Base-by-base conservation (phyloP, 345 rosid genomes). In the Chamaenerion angustifolium region DNA sequence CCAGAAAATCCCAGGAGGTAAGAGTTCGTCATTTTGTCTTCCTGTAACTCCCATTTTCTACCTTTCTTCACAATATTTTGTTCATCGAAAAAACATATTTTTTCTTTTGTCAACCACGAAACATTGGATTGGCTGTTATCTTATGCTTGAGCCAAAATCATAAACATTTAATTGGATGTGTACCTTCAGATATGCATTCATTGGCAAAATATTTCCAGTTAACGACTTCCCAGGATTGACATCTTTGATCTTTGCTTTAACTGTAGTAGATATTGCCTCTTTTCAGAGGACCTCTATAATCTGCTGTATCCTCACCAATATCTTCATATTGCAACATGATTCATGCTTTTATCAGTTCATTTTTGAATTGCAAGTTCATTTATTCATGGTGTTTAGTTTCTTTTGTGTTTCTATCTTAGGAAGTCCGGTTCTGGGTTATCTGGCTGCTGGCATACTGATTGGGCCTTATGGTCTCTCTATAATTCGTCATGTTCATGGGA, bases 1-100 rank as follows among this genome's bases (percentile, higher is more conserved):
- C 81, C 98, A 92, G 79, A 92, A 82, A 71, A 69, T 92, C 71
- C 98, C 98, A 48, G 98, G 98, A 83, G 98, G 98, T 86, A 62
- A 59, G 40, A 60, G 47, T 23, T 31, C 10, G 49, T 25, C 4
- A 12, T 48, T 42, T 53, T 40, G 45, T 57, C 35, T 50, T 35
- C 67, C 27, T 49, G 60, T 10, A 5, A 31, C 63, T 10, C 9
- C 49, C 45, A 23, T 16, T 55, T 51, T 48, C 13, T 41, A 50
- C 6, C 53, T 31, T 25, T 58, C 49, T 64, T 40, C 58, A 23
- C 18, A 57, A 50, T 21, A 0, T 58, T 27, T 8, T 19, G 18
- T 37, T 11, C 12, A 21, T 17, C 12, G 12, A 16, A 54, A 14
- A 23, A 23, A 27, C 42, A 13, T n/a, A n/a, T n/a, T n/a, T n/a